Evolutionary conservation across 2,329 filamentous ascomycete species (phyloP), one percentile per base, ranked within the genome.

Genomic region (Neofusicoccum kwambonambiense): DNA sequence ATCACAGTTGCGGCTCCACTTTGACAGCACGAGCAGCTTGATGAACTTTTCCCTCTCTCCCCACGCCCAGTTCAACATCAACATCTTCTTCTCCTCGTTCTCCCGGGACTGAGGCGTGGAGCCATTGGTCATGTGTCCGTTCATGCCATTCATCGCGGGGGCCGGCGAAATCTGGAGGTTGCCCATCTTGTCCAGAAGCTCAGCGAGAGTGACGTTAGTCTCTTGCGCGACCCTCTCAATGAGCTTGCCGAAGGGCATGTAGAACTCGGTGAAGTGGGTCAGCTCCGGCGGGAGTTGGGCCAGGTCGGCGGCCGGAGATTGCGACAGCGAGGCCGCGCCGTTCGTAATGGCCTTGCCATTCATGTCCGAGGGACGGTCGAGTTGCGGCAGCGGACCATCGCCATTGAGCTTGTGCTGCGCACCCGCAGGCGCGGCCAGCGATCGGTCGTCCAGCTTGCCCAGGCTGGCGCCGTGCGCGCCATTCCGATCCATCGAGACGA

Each of bases 1-100:
- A 44, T 87, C 84, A 39, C 90, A 88, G 75, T 91, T 89, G 72
- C 90, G 86, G 74, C 90, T 91, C 95, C 95, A 99, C 78, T 95
- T 90, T 1, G 90, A 88, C 52, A 99, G 89, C 22, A 99, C 92
- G 19, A 97, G 83, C 7, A 93, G 86, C 79, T 99, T 98, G 75
- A 96, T 92, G 83, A 96, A 98, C 79, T 92, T 92, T 35, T 89
- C 88, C 73, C 97, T 89, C 72, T 90, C 87, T 22, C 88, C 86
- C 74, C 94, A 89, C 8, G 90, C 88, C 79, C 95, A 96, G 49
- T 90, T 87, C 66, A 97, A 78, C 62, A 97, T 77, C 41, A 83
- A 79, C 34, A 86, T 79, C 78, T 97, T 97, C 79, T 96, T 97
- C 37, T 84, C 82, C 12, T 91, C 72, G 72, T 92, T 94, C 66